Evolutionary conservation across 148 eudicot genomes (phyloP), one percentile per base, ranked within the genome.

Genomic region (Drosera capensis): DNA sequence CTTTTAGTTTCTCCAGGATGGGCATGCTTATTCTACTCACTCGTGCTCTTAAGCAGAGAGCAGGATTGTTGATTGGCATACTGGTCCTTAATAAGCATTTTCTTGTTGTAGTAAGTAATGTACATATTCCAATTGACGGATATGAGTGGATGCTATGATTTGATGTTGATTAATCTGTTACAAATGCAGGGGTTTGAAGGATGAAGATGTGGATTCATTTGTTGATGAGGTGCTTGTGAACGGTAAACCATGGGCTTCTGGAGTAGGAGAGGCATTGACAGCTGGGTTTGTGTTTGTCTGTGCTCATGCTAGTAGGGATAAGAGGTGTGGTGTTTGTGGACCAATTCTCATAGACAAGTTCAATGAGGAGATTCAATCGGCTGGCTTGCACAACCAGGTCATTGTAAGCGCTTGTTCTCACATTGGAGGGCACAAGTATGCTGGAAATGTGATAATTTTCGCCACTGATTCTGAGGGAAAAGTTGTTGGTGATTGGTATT

Each of bases 371-470:
- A 73, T 80, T 67, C 62, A 35, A 28, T 40, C 46, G 22, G 80
- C 70, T 55, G 72, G 48, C 35, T 60, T 80, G 64, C 58, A 67
- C 31, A 70, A 84, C 22, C 75, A 71, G 39, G 79, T 84, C 28
- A 71, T 63, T 55, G 93, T 88, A 58, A 73, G 69, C 65, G 79
- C 87, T 55, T 88, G 95, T 59, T 88, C 97, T 8, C 97, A 88
- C 57, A 57, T 88, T 40, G 97, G 97, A 43, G 97, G 97, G 9
- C 97, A 88, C 60, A 88, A 88, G 68, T 88, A 88, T 65, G 97
- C 97, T 45, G 97, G 97, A 20, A 88, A 88, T 59, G 49, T 84
- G 40, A 84, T 88, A 19, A 88, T 78, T 29, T 88, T 77, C 52
- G 79, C 84, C 57, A 75, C 93, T n/a, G 66, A 67, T 67, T 25